A percentile compares a stretch with the other conserved stretches of the same genome.
phyloP scores from a whole-genome alignment of 441 rosid genomes.

The Populus trichocarpa region DNA sequence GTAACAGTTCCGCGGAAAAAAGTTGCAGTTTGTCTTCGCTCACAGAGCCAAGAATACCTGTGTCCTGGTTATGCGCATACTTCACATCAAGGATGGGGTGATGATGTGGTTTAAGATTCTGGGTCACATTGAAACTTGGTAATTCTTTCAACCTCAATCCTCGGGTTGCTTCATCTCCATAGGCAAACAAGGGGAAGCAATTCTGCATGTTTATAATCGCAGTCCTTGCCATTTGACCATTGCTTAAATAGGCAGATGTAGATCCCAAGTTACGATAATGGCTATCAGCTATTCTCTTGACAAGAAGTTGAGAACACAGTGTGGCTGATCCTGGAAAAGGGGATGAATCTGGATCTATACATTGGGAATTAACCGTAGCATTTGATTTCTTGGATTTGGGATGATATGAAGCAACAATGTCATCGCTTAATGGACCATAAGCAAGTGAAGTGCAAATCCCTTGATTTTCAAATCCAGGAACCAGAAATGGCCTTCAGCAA shows the following conservation, averaged over 20 bases:
- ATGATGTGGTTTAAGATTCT: constrained; percentile 3
- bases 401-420: constrained; percentile 12
- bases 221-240: background rate
- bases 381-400: background rate
- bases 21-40: constrained; percentile 9
- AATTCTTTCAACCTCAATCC: constrained; percentile 6
- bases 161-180: background rate
- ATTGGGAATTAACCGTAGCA: background rate
- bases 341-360: background rate
- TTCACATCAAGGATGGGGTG: constrained; percentile 10
- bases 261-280: constrained; percentile 4
- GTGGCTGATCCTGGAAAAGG: constrained; percentile 5
- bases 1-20: background rate
- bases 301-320: constrained; percentile 6
- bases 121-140: constrained; percentile 2
- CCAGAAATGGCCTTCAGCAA: constrained; percentile 3
- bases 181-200: constrained; percentile 4
- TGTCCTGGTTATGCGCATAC: background rate
- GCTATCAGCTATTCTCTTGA: constrained; percentile 1
- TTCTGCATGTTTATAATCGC: constrained; percentile 7
- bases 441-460: constrained; percentile 6
- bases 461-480: constrained; percentile 12
- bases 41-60: constrained; percentile 1
- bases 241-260: background rate
- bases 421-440: constrained; percentile 4